Base-by-base conservation (phyloP, 192 early-diverging fungal species). In the Gamsiella multidivaricata region DNA sequence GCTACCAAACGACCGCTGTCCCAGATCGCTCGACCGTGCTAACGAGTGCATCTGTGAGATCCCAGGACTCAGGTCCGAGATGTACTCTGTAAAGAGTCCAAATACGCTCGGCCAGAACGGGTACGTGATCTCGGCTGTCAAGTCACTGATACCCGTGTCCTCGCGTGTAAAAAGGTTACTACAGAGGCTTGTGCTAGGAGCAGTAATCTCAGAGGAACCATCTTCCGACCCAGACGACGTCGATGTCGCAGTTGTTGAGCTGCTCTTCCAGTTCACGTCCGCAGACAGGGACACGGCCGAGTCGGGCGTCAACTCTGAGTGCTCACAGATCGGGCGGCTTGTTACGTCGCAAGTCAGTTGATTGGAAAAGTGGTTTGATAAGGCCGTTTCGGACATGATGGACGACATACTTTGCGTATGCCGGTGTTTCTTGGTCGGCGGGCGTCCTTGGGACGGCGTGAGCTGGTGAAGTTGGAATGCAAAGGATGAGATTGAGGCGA, bases 21-120 rank as follows among this genome's bases (percentile, higher is more conserved):
- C 58, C n/a, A 76, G 59, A 61, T 76, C 73, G 18, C 57, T 25
- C 9, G 73, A 76, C 18, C 65, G 54, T 0, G 73, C 65, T 11
- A 76, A 32, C 5, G 64, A 68, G 29, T 76, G 73, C 62, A 76
- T 76, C 28, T 76, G 73, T 29, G 73, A 34, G 53, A 51, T 42
- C 2, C 25, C 49, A 7, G 71, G 62, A 1, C 47, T 61, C 43
- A 64, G 31, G 17, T 76, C 73, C 11, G 65, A 61, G 34, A 62
- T 43, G 54, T 76, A 76, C 54, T 76, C 73, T 28, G 73, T 76
- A 49, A 55, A 76, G 20, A 76, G 37, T 11, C 73, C 73, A 76
- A 76, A 76, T 5, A 76, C 73, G 32, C 57, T 62, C 10, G 73
- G 73, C 73, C 73, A 76, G 32, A 76, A 76, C 6, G 73, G 65